These are phyloP conservation scores for Hibiscus tridactylites DNA, from an alignment of 345 rosid species.

Conservation along the genomic window DNA sequence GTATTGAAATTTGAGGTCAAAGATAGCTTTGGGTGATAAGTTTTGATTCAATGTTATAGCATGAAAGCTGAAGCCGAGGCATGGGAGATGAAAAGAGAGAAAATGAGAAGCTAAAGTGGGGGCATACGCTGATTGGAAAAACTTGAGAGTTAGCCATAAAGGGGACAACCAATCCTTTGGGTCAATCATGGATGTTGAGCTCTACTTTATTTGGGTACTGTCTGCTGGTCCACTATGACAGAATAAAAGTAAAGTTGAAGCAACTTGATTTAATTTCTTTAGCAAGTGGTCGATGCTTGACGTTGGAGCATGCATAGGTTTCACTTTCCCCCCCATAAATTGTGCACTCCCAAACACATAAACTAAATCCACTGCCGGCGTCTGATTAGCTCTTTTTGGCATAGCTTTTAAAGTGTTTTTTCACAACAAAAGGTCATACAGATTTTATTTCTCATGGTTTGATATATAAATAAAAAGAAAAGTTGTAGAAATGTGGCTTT, in stretches of 20 bases:
- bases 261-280: conserved; percentile 24
- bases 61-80: neutral
- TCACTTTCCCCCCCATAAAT: no score
- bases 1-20: no score
- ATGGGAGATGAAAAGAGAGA: conserved; percentile 9
- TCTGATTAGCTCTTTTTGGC: no score
- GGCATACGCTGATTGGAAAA: conserved; percentile 23
- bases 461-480: no score
- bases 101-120: conserved; percentile 16
- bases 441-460: no score
- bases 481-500: no score
- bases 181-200: conserved; percentile 22
- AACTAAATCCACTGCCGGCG: no score
- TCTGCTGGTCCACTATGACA: conserved; percentile 12
- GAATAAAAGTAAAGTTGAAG: conserved; percentile 39
- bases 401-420: no score
- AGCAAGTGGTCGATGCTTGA: conserved; percentile 5
- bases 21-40: no score
- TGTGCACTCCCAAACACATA: no score
- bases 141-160: conserved; percentile 16
- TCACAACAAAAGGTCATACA: no score
- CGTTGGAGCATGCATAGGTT: neutral
- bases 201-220: conserved; percentile 2
- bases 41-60: neutral
- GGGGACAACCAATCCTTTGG: conserved; percentile 21